These are phyloP conservation scores for Akanthomyces uredinophilus DNA, from an alignment of 2,329 filamentous ascomycete species.

Conservation along the genomic window DNA sequence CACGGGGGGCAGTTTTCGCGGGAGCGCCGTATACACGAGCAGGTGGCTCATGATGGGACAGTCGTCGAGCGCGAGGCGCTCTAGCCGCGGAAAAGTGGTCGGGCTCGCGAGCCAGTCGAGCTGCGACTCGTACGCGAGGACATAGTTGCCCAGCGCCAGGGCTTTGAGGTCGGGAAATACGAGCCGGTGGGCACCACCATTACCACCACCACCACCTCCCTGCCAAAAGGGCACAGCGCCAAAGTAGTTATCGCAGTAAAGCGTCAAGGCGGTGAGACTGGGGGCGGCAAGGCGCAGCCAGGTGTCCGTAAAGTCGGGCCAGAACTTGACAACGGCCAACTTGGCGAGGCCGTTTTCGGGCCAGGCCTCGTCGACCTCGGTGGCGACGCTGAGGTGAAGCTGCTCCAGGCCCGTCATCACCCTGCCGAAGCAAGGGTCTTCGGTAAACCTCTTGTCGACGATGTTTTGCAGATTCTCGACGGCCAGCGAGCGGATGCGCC, in stretches of 20 bases:
- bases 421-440: not conserved
- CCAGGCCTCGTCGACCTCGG: not conserved
- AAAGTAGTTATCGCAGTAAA: not conserved
- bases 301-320: not conserved
- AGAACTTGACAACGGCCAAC: not conserved
- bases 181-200: not conserved
- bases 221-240: conserved; percentile 2
- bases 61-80: not conserved
- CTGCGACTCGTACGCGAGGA: not conserved
- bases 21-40: not conserved
- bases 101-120: not conserved
- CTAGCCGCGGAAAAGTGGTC: not conserved
- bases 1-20: not conserved
- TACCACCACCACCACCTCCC: not conserved
- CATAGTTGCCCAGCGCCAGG: not conserved
- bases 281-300: not conserved
- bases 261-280: not conserved
- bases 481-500: not conserved
- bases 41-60: not conserved
- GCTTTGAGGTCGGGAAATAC: not conserved
- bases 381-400: not conserved
- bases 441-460: not conserved
- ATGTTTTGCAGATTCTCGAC: not conserved
- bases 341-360: not conserved
- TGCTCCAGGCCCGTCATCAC: not conserved